Base-by-base conservation (phyloP, 768 basidiomycete genomes). In the Trametes meyenii region DNA sequence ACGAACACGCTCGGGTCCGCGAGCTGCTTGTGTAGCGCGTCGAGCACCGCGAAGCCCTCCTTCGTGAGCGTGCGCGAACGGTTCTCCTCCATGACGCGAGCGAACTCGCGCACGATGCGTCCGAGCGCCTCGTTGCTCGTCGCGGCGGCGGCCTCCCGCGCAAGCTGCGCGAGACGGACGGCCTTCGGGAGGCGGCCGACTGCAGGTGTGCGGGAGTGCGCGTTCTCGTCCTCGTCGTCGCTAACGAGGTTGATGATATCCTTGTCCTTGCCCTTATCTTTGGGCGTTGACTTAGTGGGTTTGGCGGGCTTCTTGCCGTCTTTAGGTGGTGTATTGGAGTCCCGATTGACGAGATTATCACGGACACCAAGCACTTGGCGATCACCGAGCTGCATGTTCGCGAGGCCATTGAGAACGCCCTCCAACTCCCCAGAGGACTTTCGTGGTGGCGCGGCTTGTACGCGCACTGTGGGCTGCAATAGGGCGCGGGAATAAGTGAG, bases 41-140 rank as follows among this genome's bases (percentile, higher is more conserved):
- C 89, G 55, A 92, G 73, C 73, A 92, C 88, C 23, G 77, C 73
- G 67, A 87, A 89, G 6, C 84, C 90, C 63, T 91, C 88, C 71
- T 83, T 86, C 38, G 85, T 91, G 66, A 89, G 69, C 50, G 82
- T 83, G 66, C 80, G 81, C 60, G 88, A 90, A 46, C 81, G 85
- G 69, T 86, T 87, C 58, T 81, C 81, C 71, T 86, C 81, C 71
- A 91, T 74, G 43, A 85, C 80, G 42, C 77, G 78, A n/a, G 81
- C 75, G 67, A 90, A 92, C 52, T 89, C 85, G 46, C 71, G 69
- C 39, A 90, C 83, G 35, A 84, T 70, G 49, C 72, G 71, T 10
- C 86, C 78, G 38, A 92, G 77, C n/a, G 75, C 71, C 6, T 60
- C 63, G 62, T 89, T 90, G 65, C 88, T 83, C 14, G 77, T 78